Percentiles rank a stretch among this genome's conserved stretches.
Conservation (phyloP, 306 rosid species). For the cucumber (Cucumis sativus) region Cucumber_9930_V3 NC_026656.2:1568001-1568500, state of each 20-base stretch:
- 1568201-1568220: too few relatives aligned
- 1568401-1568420: conserved; percentile 95
- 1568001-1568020: conserved; percentile 85
- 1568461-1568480: not conserved
- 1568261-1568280: not conserved
- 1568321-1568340: not conserved
- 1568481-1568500: not conserved
- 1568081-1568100: conserved; percentile 89
- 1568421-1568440: conserved; percentile 99
- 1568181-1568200: too few relatives aligned
- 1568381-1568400: conserved; percentile 87
- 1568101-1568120: not conserved
- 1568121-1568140: not conserved
- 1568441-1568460: conserved; percentile 21
- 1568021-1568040: conserved; percentile 73
- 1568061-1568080: conserved; percentile 93
- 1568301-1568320: not conserved
- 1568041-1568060: conserved; percentile 91
- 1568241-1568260: too few relatives aligned
- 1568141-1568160: too few relatives aligned
- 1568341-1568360: not conserved
- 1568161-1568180: too few relatives aligned
- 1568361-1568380: conserved; percentile 96
- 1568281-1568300: not conserved
- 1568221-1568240: too few relatives aligned